These are phyloP conservation scores for Blastosporella zonata DNA, from an alignment of 1,284 basidiomycete species.

Conservation along the genomic window DNA sequence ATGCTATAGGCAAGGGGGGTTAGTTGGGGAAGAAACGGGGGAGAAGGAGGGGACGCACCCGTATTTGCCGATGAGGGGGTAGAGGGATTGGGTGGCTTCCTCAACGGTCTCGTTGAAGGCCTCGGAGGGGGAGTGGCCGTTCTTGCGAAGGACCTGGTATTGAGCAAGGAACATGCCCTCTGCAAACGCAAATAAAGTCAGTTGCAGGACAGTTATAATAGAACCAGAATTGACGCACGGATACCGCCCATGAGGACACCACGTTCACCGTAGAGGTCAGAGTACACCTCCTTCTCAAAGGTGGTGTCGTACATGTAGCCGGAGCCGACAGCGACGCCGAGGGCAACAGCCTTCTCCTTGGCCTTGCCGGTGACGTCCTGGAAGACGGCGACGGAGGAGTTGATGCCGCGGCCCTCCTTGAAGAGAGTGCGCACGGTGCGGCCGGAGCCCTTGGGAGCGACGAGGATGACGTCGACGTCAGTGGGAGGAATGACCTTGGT, in stretches of 20 bases:
- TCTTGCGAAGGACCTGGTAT: slow-evolving; percentile 98
- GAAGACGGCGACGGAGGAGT: slow-evolving; percentile 85
- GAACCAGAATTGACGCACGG: slow-evolving; percentile 51
- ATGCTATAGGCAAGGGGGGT: slow-evolving; percentile 50
- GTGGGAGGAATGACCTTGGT: slow-evolving; percentile 90
- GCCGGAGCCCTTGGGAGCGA: slow-evolving; percentile 98
- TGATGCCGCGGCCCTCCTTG: slow-evolving; percentile 99
- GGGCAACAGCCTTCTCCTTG: slow-evolving; percentile 93
- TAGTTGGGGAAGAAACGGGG: slow-evolving; percentile 1
- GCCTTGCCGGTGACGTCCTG: slow-evolving; percentile 98
- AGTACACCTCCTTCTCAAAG: slow-evolving; percentile 99
- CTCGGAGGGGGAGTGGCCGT: slow-evolving; percentile 97
- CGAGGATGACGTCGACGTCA: slow-evolving; percentile 98
- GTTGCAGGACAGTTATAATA: slow-evolving; percentile 1
- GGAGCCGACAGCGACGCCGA: slow-evolving; percentile 94
- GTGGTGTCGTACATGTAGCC: slow-evolving; percentile 99
- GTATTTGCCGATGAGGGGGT: slow-evolving; percentile 94
- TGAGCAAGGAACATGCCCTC: slow-evolving; percentile 99
- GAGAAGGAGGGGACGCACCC: slow-evolving; percentile 50
- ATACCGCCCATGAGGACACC: slow-evolving; percentile 99
- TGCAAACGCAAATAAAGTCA: slow-evolving; percentile 28
- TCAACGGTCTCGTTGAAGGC: slow-evolving; percentile 99
- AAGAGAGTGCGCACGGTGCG: slow-evolving; percentile 99
- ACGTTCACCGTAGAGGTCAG: slow-evolving; percentile 99
- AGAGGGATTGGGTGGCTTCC: slow-evolving; percentile 98